Base-by-base conservation (phyloP, 2,329 filamentous ascomycete species). In the Sphaceloma murrayae region DNA sequence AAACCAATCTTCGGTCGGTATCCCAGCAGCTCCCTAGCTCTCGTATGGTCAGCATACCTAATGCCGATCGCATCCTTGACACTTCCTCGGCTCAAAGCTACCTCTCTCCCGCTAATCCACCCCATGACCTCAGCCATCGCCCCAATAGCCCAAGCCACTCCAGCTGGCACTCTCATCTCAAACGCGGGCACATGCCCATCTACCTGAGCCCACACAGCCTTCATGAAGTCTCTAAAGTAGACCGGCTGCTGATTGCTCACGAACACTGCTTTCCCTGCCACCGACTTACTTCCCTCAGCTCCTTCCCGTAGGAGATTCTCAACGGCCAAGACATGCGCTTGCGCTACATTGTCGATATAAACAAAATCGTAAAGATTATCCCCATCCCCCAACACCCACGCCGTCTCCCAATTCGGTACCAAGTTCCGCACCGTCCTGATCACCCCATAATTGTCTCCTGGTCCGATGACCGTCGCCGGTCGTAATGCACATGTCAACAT, bases 151-250 rank as follows among this genome's bases (percentile, higher is more conserved):
- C 67, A 72, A 5, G 70, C 74, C 49, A 76, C 31, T 3, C 51
- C 22, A 46, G 62, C 55, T 0, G 75, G 73, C 10, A 78, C 66
- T 21, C 54, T 59, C 5, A 77, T 47, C 34, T 70, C 55, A 40
- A 64, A 72, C 0, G 54, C 53, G 4, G 75, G 74, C 18, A 70
- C 63, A 52, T 74, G 72, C 0, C 66, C 73, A 52, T 77, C 77
- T 3, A 13, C 11, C 21, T 68, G 58, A 6, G 68, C 70, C 85
- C 85, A 96, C 34, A 94, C 73, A 29, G 79, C 77, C 30, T 85
- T 74, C 48, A 83, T 77, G 59, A 93, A 83, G 63, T 94, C 86
- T 78, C 91, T 93, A 64, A 94, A 93, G 61, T 89, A 89, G 14
- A 93, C 72, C 4, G 89, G 89, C 53, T 78, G 71, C 63, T 87